Evolutionary conservation across 352 stramenopile genomes (phyloP), one percentile per base, ranked within the genome.

Genomic region (Albugo laibachii): DNA sequence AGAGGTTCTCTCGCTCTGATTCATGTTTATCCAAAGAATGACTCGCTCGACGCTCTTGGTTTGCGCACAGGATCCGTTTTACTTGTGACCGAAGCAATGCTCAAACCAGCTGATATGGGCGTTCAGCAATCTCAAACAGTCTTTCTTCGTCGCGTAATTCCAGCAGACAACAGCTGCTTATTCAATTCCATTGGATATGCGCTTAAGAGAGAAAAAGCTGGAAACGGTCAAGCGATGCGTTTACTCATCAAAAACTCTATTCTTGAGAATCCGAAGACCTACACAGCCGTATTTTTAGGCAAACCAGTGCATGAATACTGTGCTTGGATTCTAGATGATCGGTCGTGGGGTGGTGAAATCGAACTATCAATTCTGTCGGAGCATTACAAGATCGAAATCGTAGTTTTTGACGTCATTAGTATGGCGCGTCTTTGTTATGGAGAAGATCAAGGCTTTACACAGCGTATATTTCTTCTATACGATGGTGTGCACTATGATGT

Each of bases 401-500:
- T 88, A 15, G 75, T 88, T 12, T 88, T 88, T 52, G 75, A 88
- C 40, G 72, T 88, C 24, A 85, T 71, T 41, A 84, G 76, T 49
- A 88, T 88, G 76, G 82, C 65, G 37, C 69, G 76, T 12, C 52
- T 88, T 15, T 86, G 76, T 47, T 88, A 88, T 44, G 73, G 76
- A 0, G 73, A 86, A 50, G 76, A 88, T 40, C 73, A 81, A 62
- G 71, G 71, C 36, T 85, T 80, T 47, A 75, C 73, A 31, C 72
- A 87, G 58, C 69, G 75, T 38, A 77, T 87, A 61, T 88, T 87
- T 48, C 56, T 88, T 48, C 66, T 92, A 6, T 92, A 88, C 52
- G 78, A 92, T 48, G 78, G 78, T 24, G 77, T 88, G 36, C 78
- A 92, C 45, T 92, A 92, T 50, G 78, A 92, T 51, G 49, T 86